phyloP scores from a whole-genome alignment of 495 filamentous ascomycete genomes.

The Hypoxylon subgilvum region DNA sequence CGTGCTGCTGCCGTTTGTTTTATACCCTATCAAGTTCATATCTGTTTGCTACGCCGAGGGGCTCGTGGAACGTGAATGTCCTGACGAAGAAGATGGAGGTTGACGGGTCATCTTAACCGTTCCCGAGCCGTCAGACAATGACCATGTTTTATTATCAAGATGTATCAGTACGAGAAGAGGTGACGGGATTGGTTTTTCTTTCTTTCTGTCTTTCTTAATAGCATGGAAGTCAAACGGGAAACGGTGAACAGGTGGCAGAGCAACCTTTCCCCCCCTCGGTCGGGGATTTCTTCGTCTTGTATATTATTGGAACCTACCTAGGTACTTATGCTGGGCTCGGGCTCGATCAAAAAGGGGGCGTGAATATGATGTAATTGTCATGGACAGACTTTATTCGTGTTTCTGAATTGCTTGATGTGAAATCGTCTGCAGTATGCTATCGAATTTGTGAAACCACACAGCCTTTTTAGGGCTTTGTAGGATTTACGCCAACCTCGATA shows the following conservation, averaged over 20 bases:
- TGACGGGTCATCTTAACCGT: slow-evolving; percentile 33
- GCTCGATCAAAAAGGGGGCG: slow-evolving; percentile 27
- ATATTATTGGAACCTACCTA: slow-evolving; percentile 39
- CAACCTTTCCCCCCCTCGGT: slow-evolving; percentile 7
- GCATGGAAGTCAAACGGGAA: too few species aligned
- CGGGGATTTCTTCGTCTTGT: slow-evolving; percentile 35
- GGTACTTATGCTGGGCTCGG: slow-evolving; percentile 9
- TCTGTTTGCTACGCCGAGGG: slow-evolving; percentile 41
- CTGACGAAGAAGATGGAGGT: slow-evolving; percentile 36
- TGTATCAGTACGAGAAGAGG: slow-evolving; percentile 24
- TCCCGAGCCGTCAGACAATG: slow-evolving; percentile 34
- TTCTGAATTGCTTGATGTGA: slow-evolving; percentile 3
- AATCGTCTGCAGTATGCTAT: slow-evolving; percentile 12
- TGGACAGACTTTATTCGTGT: neutral
- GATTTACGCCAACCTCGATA: neutral
- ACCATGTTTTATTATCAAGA: slow-evolving; percentile 35
- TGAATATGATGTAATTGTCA: slow-evolving; percentile 37
- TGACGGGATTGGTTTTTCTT: slow-evolving; percentile 14
- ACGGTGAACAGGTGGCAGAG: slow-evolving; percentile 27
- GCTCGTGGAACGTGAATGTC: slow-evolving; percentile 40
- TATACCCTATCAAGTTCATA: slow-evolving; percentile 40
- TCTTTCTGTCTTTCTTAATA: slow-evolving; percentile 17
- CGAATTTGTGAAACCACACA: slow-evolving; percentile 32
- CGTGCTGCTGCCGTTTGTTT: slow-evolving; percentile 38
- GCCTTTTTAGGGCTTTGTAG: neutral